Percentiles rank a stretch among this genome's conserved stretches.
Evolutionary conservation across 1,139 yeast genomes (phyloP).

Genomic region (Hemisphaericaspora subhashii): DNA sequence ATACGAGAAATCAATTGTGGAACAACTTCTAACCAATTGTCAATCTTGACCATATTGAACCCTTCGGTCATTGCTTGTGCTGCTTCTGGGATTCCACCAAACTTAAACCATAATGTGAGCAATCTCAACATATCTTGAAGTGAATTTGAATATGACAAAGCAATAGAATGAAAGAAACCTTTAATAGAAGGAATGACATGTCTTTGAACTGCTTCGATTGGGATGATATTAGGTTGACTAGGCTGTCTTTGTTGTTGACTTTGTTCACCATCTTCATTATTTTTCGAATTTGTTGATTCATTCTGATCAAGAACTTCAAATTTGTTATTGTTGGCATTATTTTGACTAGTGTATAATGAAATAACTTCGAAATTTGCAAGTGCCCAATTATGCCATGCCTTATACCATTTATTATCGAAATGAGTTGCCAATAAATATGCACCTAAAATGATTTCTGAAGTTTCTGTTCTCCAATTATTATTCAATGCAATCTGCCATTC

Average conservation of each 20-base stretch:
- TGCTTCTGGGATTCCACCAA: constrained; percentile 91
- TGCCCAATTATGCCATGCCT: constrained; percentile 99
- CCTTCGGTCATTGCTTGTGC: constrained; percentile 92
- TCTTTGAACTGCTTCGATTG: constrained; percentile 64
- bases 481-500: constrained; percentile 93
- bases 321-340: constrained; percentile 21
- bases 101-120: constrained; percentile 91
- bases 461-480: constrained; percentile 77
- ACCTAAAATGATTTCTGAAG: constrained; percentile 78
- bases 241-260: constrained; percentile 11
- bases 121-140: constrained; percentile 90
- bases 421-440: constrained; percentile 93
- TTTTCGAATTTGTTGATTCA: constrained; percentile 16
- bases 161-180: constrained; percentile 94
- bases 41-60: constrained; percentile 82
- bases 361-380: constrained; percentile 95
- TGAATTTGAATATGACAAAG: constrained; percentile 82
- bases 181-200: constrained; percentile 94
- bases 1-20: constrained; percentile 96
- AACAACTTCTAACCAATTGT: constrained; percentile 91
- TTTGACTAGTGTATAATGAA: constrained; percentile 56
- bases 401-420: constrained; percentile 90
- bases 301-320: constrained; percentile 15
- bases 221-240: constrained; percentile 31
- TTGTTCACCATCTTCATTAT: constrained; percentile 19